phyloP scores from a whole-genome alignment of 345 rosid genomes.

The Abelmoschus esculentus region DNA sequence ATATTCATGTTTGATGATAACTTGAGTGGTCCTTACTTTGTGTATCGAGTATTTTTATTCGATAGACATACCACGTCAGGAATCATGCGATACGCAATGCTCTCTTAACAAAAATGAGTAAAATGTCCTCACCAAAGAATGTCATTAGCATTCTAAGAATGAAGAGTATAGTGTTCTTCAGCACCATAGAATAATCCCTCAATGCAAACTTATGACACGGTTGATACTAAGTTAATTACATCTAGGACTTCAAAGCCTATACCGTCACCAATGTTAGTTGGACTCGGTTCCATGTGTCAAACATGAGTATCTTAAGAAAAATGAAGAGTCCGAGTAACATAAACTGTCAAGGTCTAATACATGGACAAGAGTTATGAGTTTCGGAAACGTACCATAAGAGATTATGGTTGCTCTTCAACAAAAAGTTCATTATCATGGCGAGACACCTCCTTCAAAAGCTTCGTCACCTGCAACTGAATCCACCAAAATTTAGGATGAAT shows the following conservation, averaged over 20 bases:
- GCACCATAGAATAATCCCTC: conserved; percentile 25
- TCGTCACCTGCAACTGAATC: conserved; percentile 70
- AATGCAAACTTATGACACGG: conserved; percentile 38
- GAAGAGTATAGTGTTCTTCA: conserved; percentile 19
- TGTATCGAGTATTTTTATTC: no score
- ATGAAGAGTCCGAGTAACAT: no score
- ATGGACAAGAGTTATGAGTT: conserved; percentile 6
- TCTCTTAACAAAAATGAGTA: background rate
- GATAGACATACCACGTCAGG: no score
- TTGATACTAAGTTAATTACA: conserved; percentile 28
- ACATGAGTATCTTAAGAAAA: no score
- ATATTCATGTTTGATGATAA: no score
- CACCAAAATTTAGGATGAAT: conserved; percentile 42
- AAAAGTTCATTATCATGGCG: conserved; percentile 40
- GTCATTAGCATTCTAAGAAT: conserved; percentile 3
- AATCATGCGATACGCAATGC: background rate
- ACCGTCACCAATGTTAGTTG: background rate
- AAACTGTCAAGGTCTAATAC: no score
- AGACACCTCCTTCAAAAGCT: conserved; percentile 63
- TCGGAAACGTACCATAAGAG: conserved; percentile 53
- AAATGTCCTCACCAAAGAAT: conserved; percentile 7
- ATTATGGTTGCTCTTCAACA: conserved; percentile 32
- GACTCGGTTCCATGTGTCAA: no score
- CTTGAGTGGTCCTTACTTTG: no score
- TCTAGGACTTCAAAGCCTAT: conserved; percentile 20